These are phyloP conservation scores for Lentinula lateritia DNA, from an alignment of 768 basidiomycete genomes.

Conservation along the genomic window DNA sequence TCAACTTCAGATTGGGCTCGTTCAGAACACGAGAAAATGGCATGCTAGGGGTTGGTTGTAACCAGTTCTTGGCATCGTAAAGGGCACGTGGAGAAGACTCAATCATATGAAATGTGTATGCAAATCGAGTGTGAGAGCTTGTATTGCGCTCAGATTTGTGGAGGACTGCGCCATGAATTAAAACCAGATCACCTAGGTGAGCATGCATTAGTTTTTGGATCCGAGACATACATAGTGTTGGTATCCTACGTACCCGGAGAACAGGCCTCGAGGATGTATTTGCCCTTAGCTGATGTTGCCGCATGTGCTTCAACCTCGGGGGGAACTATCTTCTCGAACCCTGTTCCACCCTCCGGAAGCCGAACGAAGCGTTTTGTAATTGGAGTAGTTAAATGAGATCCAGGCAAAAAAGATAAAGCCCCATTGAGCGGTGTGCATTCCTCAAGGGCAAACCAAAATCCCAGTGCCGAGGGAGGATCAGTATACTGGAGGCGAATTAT, in stretches of 20 bases:
- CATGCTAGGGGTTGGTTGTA: constrained; percentile 82
- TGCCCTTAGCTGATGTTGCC: constrained; percentile 26
- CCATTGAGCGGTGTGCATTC: constrained; percentile 79
- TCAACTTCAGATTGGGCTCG: constrained; percentile 7
- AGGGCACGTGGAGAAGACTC: constrained; percentile 63
- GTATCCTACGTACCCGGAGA: constrained; percentile 50
- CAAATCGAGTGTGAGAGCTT: constrained; percentile 75
- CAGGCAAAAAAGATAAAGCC: constrained; percentile 84
- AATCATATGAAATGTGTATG: constrained; percentile 97
- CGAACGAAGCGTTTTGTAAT: constrained; percentile 86
- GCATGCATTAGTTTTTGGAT: not conserved
- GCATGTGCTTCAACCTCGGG: constrained; percentile 28
- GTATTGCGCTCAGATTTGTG: constrained; percentile 90
- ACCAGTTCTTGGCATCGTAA: constrained; percentile 93
- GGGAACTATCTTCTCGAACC: constrained; percentile 61
- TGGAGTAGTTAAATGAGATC: constrained; percentile 73
- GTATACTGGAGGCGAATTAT: constrained; percentile 59
- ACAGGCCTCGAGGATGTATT: constrained; percentile 67
- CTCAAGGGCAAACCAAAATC: constrained; percentile 96
- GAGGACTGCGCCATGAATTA: constrained; percentile 90
- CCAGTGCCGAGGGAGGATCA: constrained; percentile 84
- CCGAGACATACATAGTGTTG: not conserved
- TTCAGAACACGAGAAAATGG: constrained; percentile 66
- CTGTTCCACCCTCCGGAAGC: constrained; percentile 70
- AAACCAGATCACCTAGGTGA: constrained; percentile 71